phyloP scores from a whole-genome alignment of 106 monocot species.

The Hemerocallis citrina region DNA sequence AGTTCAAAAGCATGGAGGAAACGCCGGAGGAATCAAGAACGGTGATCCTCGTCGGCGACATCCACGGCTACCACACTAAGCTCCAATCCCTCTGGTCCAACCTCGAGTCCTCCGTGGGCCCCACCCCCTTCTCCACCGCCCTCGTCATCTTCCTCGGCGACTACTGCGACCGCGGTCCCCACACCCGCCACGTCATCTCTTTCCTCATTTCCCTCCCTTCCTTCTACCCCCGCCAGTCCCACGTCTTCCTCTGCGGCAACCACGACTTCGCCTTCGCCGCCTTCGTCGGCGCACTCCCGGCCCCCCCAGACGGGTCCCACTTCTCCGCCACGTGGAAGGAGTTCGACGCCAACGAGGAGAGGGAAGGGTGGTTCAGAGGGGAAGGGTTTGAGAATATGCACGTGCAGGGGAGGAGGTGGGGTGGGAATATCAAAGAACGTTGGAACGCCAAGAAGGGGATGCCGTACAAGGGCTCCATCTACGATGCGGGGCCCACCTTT shows the following conservation, averaged over 20 bases:
- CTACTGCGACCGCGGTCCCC: constrained; percentile 89
- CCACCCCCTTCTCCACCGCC: constrained; percentile 56
- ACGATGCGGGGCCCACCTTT: constrained; percentile 79
- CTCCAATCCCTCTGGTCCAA: constrained; percentile 71
- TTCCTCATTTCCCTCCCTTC: constrained; percentile 76
- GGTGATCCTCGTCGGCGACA: constrained; percentile 69
- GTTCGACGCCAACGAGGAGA: constrained; percentile 57
- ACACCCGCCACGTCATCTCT: constrained; percentile 62
- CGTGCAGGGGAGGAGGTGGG: constrained; percentile 93
- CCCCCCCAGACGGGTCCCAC: constrained; percentile 44
- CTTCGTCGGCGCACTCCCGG: constrained; percentile 78
- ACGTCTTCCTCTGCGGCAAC: constrained; percentile 97
- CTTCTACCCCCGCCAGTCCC: constrained; percentile 61
- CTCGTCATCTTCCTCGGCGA: constrained; percentile 96
- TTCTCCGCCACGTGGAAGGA: constrained; percentile 72
- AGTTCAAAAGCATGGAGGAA: too few relatives aligned
- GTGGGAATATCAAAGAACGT: constrained; percentile 41
- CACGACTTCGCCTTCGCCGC: constrained; percentile 97
- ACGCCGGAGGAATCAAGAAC: too few relatives aligned
- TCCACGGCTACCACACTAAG: constrained; percentile 50
- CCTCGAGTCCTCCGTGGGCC: constrained; percentile 45
- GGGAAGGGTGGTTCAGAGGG: constrained; percentile 90
- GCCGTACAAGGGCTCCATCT: constrained; percentile 77
- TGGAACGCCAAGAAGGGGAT: constrained; percentile 61
- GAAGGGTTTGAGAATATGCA: constrained; percentile 74